Base-by-base conservation (phyloP, 495 filamentous ascomycete genomes). In the Patellaria atrata region DNA sequence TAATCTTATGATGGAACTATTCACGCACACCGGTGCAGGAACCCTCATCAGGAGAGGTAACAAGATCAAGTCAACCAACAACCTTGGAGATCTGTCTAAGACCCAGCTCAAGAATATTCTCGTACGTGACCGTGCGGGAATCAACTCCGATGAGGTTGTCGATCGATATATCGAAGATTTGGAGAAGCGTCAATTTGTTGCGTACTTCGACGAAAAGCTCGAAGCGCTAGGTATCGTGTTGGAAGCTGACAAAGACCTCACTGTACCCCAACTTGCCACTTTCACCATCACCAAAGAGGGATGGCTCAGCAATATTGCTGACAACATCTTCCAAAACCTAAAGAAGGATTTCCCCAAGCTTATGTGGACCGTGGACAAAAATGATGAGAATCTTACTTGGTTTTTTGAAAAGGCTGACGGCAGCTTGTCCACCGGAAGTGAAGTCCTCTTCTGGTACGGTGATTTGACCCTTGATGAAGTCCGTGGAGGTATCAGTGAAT, bases 391-490 rank as follows among this genome's bases (percentile, higher is more conserved):
- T 55, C 65, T 97, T 48, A 84, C 81, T 18, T 97, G 89, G 89
- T 96, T 96, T 65, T 94, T 91, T 43, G 87, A 93, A 61, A 94
- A 94, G 65, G 79, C 89, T 6, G 82, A 93, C 40, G 91, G 91
- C 30, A 92, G 81, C 57, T 64, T 94, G 39, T 80, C 79, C 28
- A 70, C 74, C 21, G 71, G 82, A 33, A 83, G 82, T 35, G 76
- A 91, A 48, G 82, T 94, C 22, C 76, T 96, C 54, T 96, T 96
- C 66, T 97, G 89, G 83, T 93, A 89, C 51, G 89, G 89, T 22
- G 73, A 89, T 36, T 81, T 86, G 46, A 75, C 67, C 34, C 73
- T 77, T n/a, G 75, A 83, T 30, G 82, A 94, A 54, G 75, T 94
- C 14, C 77, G 80, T 52, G 66, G 79, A 45, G 64, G 94, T 39